Evolutionary conservation across 139 green algal genomes (phyloP), one percentile per base, ranked within the genome.

Genomic region (Chlamydomonas asymmetrica): DNA sequence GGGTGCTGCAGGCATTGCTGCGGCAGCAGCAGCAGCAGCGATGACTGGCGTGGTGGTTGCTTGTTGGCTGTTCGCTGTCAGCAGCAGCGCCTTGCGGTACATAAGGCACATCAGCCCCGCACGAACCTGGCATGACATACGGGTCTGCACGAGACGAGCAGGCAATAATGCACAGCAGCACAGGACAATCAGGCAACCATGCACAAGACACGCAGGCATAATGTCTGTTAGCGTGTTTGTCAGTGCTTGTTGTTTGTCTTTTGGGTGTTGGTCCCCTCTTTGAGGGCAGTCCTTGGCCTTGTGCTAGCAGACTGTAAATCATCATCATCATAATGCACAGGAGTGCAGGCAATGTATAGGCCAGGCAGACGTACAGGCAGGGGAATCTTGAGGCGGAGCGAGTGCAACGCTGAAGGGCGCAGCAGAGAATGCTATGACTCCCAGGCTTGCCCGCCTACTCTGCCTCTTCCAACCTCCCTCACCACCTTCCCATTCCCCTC

Each of bases 31-130:
- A n/a, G n/a, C 45, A 25, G 13, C 18, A 16, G 13, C 45, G 13
- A 16, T 52, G 13, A 10, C 45, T 52, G 13, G 45, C n/a, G 18
- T 50, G 35, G 9, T 71, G 10, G 18, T 71, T 5, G 13, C 25
- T 7, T 9, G 41, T 59, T 27, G 9, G 43, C 66, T 32, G 29
- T 9, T 13, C 0, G 63, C 31, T 40, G 63, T 82, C 18, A 86
- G 54, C 22, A 89, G 57, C 48, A 97, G 77, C 0, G 88, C 73
- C 60, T 93, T 87, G 31, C 82, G 74, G 66, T 91, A 92, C n/a
- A 96, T 78, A 0, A 76, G 45, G 40, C 63, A 74, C 37, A 89
- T 94, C 10, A 97, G 66, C 3, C 75, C 84, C 0, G 84, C 75
- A 1, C 90, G 83, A 64, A 97, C 65, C 71, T 84, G 85, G 71